A percentile compares a stretch with the other conserved stretches of the same genome.
These are phyloP conservation scores for Cymbopogon flexuosus DNA, from an alignment of 202 grass and related monocot species.

Conservation along the genomic window DNA sequence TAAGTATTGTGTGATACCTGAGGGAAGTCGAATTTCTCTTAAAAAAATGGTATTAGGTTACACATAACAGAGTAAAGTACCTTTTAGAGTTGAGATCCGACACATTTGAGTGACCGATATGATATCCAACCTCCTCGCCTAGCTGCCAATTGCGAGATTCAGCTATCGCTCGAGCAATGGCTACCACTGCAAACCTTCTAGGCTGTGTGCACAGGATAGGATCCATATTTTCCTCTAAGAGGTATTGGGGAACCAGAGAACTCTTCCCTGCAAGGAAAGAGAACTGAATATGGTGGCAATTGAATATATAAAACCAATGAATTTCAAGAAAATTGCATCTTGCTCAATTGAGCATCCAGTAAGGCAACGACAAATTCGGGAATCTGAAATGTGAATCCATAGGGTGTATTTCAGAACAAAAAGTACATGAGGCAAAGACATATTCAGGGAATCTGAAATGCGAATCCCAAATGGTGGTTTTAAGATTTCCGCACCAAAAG, in stretches of 20 bases:
- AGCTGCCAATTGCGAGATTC: slow-evolving; percentile 67
- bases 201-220: slow-evolving; percentile 90
- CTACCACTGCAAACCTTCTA: slow-evolving; percentile 88
- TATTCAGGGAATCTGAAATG: background rate
- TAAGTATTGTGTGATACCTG: background rate
- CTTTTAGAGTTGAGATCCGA: slow-evolving; percentile 58
- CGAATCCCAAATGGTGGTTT: background rate
- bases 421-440: background rate
- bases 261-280: slow-evolving; percentile 63
- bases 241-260: slow-evolving; percentile 72
- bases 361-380: background rate
- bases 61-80: slow-evolving; percentile 30
- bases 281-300: background rate
- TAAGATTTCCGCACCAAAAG: background rate
- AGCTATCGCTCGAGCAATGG: slow-evolving; percentile 74
- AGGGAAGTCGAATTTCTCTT: background rate
- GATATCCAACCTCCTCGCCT: slow-evolving; percentile 82
- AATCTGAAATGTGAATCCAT: background rate
- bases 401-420: background rate
- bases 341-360: background rate
- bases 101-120: slow-evolving; percentile 85
- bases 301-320: background rate
- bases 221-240: slow-evolving; percentile 73
- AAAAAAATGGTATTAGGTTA: background rate
- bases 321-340: background rate